Conservation (phyloP, 306 rosid species). For the Ceratonia siliqua region DNA sequence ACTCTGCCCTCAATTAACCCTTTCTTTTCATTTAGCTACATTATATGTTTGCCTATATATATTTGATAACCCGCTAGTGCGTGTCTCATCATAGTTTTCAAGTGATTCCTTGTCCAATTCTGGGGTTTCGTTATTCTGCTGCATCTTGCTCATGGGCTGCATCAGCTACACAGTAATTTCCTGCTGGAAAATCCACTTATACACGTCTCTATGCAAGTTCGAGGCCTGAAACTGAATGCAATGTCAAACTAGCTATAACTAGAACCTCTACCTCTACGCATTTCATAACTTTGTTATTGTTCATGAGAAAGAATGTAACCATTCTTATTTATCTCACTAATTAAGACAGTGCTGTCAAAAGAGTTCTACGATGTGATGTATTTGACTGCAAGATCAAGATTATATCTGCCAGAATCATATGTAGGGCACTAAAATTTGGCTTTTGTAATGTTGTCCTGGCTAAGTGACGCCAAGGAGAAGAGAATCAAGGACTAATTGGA, state of each 20-base stretch:
- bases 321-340: constrained; percentile 6
- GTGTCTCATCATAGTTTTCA: constrained; percentile 53
- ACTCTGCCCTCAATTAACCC: constrained; percentile 16
- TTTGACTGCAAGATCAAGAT: constrained; percentile 32
- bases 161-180: constrained; percentile 31
- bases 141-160: constrained; percentile 48
- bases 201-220: constrained; percentile 30
- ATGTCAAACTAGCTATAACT: neutral
- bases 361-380: constrained; percentile 12
- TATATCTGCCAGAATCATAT: neutral
- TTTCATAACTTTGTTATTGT: neutral
- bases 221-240: constrained; percentile 11
- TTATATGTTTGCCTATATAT: constrained; percentile 39
- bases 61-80: constrained; percentile 34
- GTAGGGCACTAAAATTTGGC: constrained; percentile 37
- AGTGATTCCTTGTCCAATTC: constrained; percentile 46
- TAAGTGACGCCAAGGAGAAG: constrained; percentile 32
- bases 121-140: constrained; percentile 22
- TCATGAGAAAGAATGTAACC: neutral
- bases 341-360: constrained; percentile 29
- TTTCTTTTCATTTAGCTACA: constrained; percentile 31
- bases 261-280: neutral
- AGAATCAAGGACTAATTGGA: constrained; percentile 41
- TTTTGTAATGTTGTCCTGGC: constrained; percentile 16
- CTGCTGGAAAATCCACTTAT: constrained; percentile 26